phyloP scores from a whole-genome alignment of 306 rosid genomes.

The Cucumis melo region DNA sequence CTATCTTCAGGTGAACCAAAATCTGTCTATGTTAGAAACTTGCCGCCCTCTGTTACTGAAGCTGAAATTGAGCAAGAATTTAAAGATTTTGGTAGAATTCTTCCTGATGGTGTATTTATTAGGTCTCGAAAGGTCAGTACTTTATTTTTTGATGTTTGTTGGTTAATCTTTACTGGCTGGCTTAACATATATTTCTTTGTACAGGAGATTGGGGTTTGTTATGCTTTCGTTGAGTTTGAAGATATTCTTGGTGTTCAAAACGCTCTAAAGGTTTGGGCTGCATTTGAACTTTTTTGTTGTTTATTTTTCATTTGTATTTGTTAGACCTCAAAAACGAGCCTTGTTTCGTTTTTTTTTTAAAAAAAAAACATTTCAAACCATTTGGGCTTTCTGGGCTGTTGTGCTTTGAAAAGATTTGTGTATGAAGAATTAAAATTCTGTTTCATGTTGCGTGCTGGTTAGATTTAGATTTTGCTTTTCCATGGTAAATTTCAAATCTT shows the following conservation, averaged over 20 bases:
- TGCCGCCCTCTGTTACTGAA: constrained; percentile 70
- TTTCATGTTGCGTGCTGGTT: background rate
- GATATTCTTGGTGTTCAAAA: constrained; percentile 70
- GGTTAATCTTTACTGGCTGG: constrained; percentile 1
- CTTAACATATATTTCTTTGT: constrained; percentile 16
- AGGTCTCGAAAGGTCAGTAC: constrained; percentile 60
- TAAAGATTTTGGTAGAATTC: constrained; percentile 67
- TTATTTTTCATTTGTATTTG: background rate
- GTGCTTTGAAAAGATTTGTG: background rate
- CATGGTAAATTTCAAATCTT: background rate
- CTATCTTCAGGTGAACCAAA: constrained; percentile 60
- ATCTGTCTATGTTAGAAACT: constrained; percentile 84
- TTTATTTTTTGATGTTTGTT: background rate
- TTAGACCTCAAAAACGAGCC: background rate
- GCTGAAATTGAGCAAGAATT: constrained; percentile 69
- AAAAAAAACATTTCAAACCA: background rate
- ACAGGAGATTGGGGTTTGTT: constrained; percentile 97
- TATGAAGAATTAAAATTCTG: background rate
- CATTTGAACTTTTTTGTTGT: background rate
- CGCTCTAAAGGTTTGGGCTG: constrained; percentile 58
- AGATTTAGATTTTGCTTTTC: background rate
- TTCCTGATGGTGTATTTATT: constrained; percentile 70
- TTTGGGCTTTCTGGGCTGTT: background rate
- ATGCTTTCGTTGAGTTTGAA: constrained; percentile 94
- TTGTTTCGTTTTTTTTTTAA: background rate